Evolutionary conservation across 176 grass and related monocot genomes (phyloP), one percentile per base, ranked within the genome.

Genomic region (Aegilops longissima): DNA sequence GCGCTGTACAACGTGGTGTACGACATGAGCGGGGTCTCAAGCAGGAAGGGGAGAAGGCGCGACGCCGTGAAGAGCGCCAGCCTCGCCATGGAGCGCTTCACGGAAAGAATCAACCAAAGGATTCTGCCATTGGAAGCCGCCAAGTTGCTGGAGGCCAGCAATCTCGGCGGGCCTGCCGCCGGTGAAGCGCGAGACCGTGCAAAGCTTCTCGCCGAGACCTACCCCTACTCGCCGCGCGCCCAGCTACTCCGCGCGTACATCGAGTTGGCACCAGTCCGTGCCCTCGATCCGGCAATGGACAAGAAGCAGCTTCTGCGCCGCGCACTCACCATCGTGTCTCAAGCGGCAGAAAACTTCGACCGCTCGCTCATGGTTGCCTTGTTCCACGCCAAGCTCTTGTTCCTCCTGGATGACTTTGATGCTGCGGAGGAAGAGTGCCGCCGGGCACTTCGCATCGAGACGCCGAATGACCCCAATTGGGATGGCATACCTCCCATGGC

Each of bases 401-500:
- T 72, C 81, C n/a, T 73, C 14, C 68, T 83, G 33, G 21, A 59
- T 20, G 31, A 73, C 12, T 73, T 61, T 17, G 81, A 73, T 71
- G 51, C 24, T 3, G n/a, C 68, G 2, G 66, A 73, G 9, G 23
- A 8, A 2, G 67, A 72, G 67, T 70, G 81, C 67, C 47, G 6
- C 67, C 33, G 67, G n/a, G 81, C 67, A 3, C 47, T 83, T 38
- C 4, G 8, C 51, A 6, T 83, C 8, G n/a, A 72, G 49, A 24
- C 5, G 1, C 68, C 68, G 14, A 17, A 24, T 3, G 68, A 83
- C 34, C 81, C 81, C 5, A 61, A 30, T 23, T 6, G 4, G 13
- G n/a, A 73, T 3, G 81, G 73, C 52, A 20, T 73, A 59, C 81
- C 81, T 83, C 68, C 67, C 40, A 34, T 70, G 12, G 40, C 68